Evolutionary conservation across 2,329 filamentous ascomycete genomes (phyloP).

Genomic region (Pseudovirgaria hyperparasitica): DNA sequence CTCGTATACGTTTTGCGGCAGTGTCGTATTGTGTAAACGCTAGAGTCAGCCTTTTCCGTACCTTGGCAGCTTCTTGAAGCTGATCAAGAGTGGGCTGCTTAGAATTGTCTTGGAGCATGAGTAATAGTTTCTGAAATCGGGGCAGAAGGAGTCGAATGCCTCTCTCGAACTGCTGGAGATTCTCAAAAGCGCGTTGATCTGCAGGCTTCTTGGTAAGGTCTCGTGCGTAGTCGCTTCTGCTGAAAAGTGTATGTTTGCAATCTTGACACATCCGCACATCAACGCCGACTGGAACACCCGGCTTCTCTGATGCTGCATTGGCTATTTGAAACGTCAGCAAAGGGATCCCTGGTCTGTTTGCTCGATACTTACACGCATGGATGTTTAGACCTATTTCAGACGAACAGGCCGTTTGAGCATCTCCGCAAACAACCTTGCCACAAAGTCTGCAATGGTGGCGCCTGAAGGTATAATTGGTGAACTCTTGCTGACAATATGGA

Average conservation of each 20-base stretch:
- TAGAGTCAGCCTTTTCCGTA: constrained; percentile 79
- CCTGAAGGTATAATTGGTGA: constrained; percentile 83
- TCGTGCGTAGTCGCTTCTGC: constrained; percentile 63
- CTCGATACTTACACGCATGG: constrained; percentile 41
- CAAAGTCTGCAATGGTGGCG: constrained; percentile 92
- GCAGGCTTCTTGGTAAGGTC: constrained; percentile 56
- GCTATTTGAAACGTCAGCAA: constrained; percentile 9
- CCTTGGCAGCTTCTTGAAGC: constrained; percentile 74
- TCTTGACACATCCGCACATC: constrained; percentile 89
- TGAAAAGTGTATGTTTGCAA: constrained; percentile 61
- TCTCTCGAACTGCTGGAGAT: constrained; percentile 73
- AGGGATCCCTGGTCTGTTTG: constrained; percentile 5
- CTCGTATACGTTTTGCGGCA: constrained; percentile 68
- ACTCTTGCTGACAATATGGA: constrained; percentile 93
- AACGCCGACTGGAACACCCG: constrained; percentile 48
- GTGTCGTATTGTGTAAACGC: constrained; percentile 79
- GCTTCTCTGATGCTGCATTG: constrained; percentile 26
- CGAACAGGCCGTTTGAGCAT: constrained; percentile 73
- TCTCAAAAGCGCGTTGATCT: constrained; percentile 71
- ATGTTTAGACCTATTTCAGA: constrained; percentile 72
- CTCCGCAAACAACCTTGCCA: constrained; percentile 83
- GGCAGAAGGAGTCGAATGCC: constrained; percentile 74
- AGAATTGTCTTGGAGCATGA: constrained; percentile 59
- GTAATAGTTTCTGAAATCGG: constrained; percentile 66
- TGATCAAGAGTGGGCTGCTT: constrained; percentile 54